Base-by-base conservation (phyloP, 208 protist species). In the Trypanosomatidae sp. region DNA sequence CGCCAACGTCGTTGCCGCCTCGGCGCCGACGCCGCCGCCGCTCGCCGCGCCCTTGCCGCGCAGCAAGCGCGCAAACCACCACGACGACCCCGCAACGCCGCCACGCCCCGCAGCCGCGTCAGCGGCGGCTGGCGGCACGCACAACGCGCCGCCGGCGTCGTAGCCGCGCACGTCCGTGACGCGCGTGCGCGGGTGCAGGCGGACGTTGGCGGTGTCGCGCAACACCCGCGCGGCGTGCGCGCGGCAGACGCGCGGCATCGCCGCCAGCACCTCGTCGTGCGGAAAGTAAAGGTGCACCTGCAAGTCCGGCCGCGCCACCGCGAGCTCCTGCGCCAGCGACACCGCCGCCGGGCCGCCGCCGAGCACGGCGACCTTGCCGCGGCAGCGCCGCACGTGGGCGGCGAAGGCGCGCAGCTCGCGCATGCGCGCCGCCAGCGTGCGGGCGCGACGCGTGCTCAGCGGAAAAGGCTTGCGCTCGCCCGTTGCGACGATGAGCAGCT, bases 391-490 rank as follows among this genome's bases (percentile, higher is more conserved):
- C 43, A 88, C 13, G 33, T 90, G 85, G 16, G 71, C 48, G 53
- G 81, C 87, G 48, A 88, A 87, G 35, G 73, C 59, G 46, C 59
- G 52, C 23, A 91, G 64, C 61, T 94, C 85, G 40, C 72, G 63
- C 21, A 87, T 61, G 2, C 84, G 67, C 5, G 69, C 81, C n/a
- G 66, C 54, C 38, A 83, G 71, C 40, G 71, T 88, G 30, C n/a
- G 30, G 11, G 33, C 75, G 66, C 57, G 66, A 18, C 56, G 61
- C 5, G 78, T 81, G 6, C 49, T 26, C 32, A 88, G 88, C 1
- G 83, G 83, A 37, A 82, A 92, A 1, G 77, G 66, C 60, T 88
- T 85, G 27, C 64, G 55, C 64, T 89, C 78, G 4, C 85, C 85
- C 6, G 70, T 71, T 6, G 77, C 38, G 32, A 91, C 46, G 37